A percentile compares a stretch with the other conserved stretches of the same genome.
phyloP scores from a whole-genome alignment of 495 filamentous ascomycete genomes.

The Rhypophila decipiens region DNA sequence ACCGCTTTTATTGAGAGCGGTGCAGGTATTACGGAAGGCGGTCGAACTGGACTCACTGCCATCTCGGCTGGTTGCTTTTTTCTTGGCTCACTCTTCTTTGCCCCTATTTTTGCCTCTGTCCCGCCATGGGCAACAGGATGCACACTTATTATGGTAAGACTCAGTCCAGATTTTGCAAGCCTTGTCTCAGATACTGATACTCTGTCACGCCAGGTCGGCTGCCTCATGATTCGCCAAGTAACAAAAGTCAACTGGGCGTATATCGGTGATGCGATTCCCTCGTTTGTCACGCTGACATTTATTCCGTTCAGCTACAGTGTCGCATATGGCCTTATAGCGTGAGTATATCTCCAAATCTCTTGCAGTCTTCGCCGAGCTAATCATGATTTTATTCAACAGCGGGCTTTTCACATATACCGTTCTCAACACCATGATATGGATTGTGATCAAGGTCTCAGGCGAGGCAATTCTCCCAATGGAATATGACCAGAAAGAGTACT shows the following conservation, averaged over 20 bases:
- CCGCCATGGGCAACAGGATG: constrained; percentile 81
- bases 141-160: constrained; percentile 72
- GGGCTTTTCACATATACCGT: constrained; percentile 67
- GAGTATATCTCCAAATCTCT: constrained; percentile 10
- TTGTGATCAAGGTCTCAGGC: constrained; percentile 43
- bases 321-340: constrained; percentile 72
- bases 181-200: constrained; percentile 7
- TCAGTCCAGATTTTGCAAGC: too few species aligned
- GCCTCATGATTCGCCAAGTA: constrained; percentile 52
- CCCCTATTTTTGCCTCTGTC: constrained; percentile 75
- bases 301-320: constrained; percentile 82
- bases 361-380: neutral
- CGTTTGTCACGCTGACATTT: constrained; percentile 70
- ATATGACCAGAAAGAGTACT: constrained; percentile 67
- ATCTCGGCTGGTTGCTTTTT: constrained; percentile 69
- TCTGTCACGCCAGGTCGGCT: constrained; percentile 36
- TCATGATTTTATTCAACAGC: constrained; percentile 18
- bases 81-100: constrained; percentile 74
- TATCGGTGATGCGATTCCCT: constrained; percentile 66
- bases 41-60: constrained; percentile 71
- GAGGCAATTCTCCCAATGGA: constrained; percentile 62
- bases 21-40: constrained; percentile 76
- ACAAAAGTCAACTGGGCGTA: constrained; percentile 49
- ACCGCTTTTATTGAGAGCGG: constrained; percentile 81
- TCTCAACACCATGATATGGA: constrained; percentile 60